Evolutionary conservation across 192 early-diverging fungal genomes (phyloP).

Genomic region (Kickxella alabastrina): DNA sequence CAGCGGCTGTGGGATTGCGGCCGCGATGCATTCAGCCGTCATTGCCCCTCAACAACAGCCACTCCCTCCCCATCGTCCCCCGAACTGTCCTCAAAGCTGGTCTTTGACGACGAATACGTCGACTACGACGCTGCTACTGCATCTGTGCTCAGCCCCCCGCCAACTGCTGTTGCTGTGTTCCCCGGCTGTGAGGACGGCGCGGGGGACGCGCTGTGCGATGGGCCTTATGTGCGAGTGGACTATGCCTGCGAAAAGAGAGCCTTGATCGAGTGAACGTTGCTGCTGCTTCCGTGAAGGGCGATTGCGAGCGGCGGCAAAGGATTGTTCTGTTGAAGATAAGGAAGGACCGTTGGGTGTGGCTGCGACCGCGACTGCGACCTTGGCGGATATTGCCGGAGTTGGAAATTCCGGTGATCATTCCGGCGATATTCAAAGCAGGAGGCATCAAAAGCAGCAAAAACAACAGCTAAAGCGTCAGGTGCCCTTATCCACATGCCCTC

Average conservation of each 20-base stretch:
- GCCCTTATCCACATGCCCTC: not conserved
- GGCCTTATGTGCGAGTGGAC: slow-evolving; percentile 32
- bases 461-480: not conserved
- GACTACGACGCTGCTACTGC: not conserved
- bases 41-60: not conserved
- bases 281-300: too few species aligned
- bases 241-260: too few species aligned
- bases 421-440: too few species aligned
- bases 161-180: not conserved
- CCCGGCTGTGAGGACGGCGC: slow-evolving; percentile 8
- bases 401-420: not conserved
- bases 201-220: slow-evolving; percentile 23
- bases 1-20: slow-evolving; percentile 36
- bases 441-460: not conserved
- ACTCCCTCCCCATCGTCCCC: not conserved
- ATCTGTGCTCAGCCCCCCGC: not conserved
- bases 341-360: not conserved
- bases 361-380: not conserved
- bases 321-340: too few species aligned
- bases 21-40: slow-evolving; percentile 9
- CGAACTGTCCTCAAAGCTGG: slow-evolving; percentile 8
- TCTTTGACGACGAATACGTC: not conserved
- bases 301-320: too few species aligned
- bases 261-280: too few species aligned
- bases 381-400: not conserved